These are phyloP conservation scores for Cercis canadensis DNA, from an alignment of 306 rosid species.

Conservation along the genomic window DNA sequence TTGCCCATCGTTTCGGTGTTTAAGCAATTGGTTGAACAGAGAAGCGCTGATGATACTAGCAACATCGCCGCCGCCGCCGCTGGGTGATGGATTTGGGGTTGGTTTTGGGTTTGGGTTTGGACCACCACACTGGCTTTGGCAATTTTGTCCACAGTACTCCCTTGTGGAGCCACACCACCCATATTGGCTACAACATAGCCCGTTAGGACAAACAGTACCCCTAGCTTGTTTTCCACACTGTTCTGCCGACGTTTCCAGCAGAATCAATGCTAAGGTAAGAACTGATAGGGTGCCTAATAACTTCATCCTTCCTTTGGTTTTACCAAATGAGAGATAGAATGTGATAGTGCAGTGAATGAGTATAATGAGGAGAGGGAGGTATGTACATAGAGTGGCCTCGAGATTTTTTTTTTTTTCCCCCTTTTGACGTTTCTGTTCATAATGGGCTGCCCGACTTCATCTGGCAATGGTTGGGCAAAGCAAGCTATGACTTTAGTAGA, in stretches of 20 bases:
- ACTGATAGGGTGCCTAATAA: not conserved
- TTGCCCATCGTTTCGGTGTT: constrained; percentile 44
- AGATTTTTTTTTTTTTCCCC: no score
- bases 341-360: not conserved
- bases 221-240: constrained; percentile 43
- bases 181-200: constrained; percentile 53
- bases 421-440: no score
- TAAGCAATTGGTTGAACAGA: constrained; percentile 42
- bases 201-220: constrained; percentile 27
- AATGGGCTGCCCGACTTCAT: no score
- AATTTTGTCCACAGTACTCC: constrained; percentile 36
- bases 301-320: constrained; percentile 17
- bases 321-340: not conserved
- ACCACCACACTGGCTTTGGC: constrained; percentile 56
- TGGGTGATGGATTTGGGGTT: not conserved
- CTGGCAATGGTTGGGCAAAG: no score
- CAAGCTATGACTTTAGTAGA: no score
- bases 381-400: not conserved
- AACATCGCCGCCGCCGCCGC: constrained; percentile 23
- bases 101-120: constrained; percentile 17
- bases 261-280: not conserved
- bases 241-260: constrained; percentile 7
- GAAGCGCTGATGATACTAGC: constrained; percentile 18
- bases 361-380: not conserved
- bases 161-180: constrained; percentile 54